Base-by-base conservation (phyloP, 169 alveolate genomes). In the Cryptosporidium canis region DNA sequence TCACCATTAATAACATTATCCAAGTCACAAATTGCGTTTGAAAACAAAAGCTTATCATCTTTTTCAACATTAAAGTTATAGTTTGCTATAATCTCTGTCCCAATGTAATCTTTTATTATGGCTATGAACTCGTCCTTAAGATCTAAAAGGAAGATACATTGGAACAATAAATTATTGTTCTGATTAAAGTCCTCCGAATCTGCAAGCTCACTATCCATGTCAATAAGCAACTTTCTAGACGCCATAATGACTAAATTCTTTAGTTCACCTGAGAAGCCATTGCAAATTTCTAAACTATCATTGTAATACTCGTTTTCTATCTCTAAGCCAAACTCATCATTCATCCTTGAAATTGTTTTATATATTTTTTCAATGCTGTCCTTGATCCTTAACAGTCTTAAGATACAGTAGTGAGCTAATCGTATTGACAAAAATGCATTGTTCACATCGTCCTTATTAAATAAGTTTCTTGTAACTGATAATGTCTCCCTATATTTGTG, bases 31-130 rank as follows among this genome's bases (percentile, higher is more conserved):
- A 77, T 77, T 44, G 45, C n/a, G 43, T 55, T 58, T 9, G 72
- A 77, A 77, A 77, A 77, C 31, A 43, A 37, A 41, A 77, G 58
- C 24, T 55, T 77, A 16, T 72, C 85, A 55, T 77, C 47, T 29
- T 58, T 44, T 43, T 41, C n/a, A 16, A 24, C 27, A 14, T 18
- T 35, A 56, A 77, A 37, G n/a, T 58, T 37, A 27, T 12, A 47
- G 14, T 56, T 37, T 1, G 8, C n/a, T 9, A 77, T 41, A n/a
- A 77, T 56, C 41, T 77, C 71, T n/a, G 45, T 16, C 16, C 41
- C 29, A 39, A 77, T n/a, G 24, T 58, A 58, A 7, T 24, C 44
- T 3, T 77, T 55, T 11, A 61, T 58, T 37, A 39, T 14, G 18
- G 29, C 16, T 24, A 77, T 77, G 43, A 77, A 77, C 35, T 41